phyloP scores from a whole-genome alignment of 2,329 filamentous ascomycete species.

The Xylaria sp. region DNA sequence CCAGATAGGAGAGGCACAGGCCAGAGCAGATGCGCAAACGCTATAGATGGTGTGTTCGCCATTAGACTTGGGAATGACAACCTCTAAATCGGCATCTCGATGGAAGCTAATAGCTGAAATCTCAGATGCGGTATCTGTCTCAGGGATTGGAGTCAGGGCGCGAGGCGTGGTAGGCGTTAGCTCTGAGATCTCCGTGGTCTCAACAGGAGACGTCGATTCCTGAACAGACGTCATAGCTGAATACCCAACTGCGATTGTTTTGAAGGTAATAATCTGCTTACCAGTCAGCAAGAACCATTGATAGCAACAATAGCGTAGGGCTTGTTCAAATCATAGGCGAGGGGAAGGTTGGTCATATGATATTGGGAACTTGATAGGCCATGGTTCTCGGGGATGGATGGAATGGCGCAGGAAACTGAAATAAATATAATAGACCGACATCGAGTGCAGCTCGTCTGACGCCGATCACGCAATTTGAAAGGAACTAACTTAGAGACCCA shows the following conservation, averaged over 20 bases:
- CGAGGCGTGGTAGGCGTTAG: neutral
- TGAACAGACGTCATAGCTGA: slow-evolving; percentile 11
- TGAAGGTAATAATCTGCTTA: neutral
- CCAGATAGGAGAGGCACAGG: slow-evolving; percentile 41
- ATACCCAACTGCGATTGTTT: neutral
- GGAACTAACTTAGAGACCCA: neutral
- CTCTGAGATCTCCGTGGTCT: neutral
- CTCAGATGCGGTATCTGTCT: slow-evolving; percentile 9
- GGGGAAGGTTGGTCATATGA: neutral
- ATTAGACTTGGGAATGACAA: slow-evolving; percentile 10
- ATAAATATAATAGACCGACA: neutral
- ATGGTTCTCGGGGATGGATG: neutral
- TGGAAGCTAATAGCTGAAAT: slow-evolving; percentile 5
- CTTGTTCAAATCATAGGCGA: neutral
- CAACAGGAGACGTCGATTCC: neutral
- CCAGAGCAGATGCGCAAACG: slow-evolving; percentile 37
- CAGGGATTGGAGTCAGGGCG: slow-evolving; percentile 15
- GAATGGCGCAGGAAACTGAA: too few relatives aligned
- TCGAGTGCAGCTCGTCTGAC: neutral
- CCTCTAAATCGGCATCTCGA: slow-evolving; percentile 27
- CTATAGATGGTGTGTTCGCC: slow-evolving; percentile 22
- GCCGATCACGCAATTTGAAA: neutral
- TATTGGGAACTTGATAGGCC: neutral
- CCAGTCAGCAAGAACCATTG: neutral
- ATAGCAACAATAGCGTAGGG: neutral